Evolutionary conservation across 148 eudicot species (phyloP).

Genomic region (Chenopodium album): DNA sequence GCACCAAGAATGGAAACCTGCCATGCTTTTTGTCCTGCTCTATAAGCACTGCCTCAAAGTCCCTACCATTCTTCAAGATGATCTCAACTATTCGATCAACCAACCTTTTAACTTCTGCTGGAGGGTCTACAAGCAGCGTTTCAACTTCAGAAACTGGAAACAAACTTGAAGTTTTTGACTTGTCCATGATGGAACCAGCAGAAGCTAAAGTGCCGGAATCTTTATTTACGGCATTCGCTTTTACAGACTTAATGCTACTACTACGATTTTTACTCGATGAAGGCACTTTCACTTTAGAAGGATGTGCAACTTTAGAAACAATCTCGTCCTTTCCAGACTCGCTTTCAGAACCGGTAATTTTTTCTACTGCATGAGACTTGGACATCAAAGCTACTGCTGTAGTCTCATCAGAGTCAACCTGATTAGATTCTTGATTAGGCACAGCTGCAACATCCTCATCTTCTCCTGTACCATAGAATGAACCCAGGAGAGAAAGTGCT

Average conservation of each 20-base stretch:
- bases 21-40: slow-evolving; percentile 83
- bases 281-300: slow-evolving; percentile 48
- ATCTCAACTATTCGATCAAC: slow-evolving; percentile 82
- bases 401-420: slow-evolving; percentile 29
- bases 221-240: slow-evolving; percentile 33
- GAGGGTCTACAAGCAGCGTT: slow-evolving; percentile 63
- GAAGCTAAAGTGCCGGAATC: slow-evolving; percentile 16
- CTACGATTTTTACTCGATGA: slow-evolving; percentile 37
- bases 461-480: slow-evolving; percentile 81
- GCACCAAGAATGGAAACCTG: slow-evolving; percentile 76
- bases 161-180: slow-evolving; percentile 31
- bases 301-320: slow-evolving; percentile 30
- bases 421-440: slow-evolving; percentile 31
- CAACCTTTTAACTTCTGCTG: slow-evolving; percentile 68
- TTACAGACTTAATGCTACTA: slow-evolving; percentile 42
- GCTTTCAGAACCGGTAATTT: slow-evolving; percentile 18
- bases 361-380: slow-evolving; percentile 28
- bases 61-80: slow-evolving; percentile 74
- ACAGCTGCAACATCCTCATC: slow-evolving; percentile 68
- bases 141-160: slow-evolving; percentile 40
- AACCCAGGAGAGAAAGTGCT: slow-evolving; percentile 89
- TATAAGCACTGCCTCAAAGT: slow-evolving; percentile 79
- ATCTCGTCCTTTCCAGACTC: slow-evolving; percentile 38
- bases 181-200: slow-evolving; percentile 6
- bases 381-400: slow-evolving; percentile 30